Percentiles rank a stretch among this genome's conserved stretches.
phyloP scores from a whole-genome alignment of 2,329 filamentous ascomycete species.

The Ambrosiella cleistominuta region DNA sequence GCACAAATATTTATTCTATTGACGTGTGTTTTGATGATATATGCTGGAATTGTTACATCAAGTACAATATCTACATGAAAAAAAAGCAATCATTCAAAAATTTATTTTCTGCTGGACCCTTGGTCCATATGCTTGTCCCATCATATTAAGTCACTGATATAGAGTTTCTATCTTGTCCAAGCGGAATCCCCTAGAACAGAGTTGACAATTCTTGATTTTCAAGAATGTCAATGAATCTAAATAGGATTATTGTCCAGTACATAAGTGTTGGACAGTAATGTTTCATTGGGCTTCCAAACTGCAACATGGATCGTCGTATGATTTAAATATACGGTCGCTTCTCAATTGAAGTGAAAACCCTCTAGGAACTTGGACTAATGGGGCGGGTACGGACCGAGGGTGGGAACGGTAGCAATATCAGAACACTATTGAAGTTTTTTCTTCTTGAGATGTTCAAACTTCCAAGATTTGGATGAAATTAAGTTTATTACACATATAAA shows the following conservation, averaged over 20 bases:
- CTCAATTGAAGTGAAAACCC: background rate
- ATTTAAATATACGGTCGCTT: background rate
- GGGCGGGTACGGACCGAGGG: background rate
- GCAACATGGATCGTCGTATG: background rate
- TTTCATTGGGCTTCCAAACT: background rate
- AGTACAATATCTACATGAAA: too few relatives aligned
- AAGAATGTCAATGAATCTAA: background rate
- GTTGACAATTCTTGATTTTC: too few relatives aligned
- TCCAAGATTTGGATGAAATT: background rate
- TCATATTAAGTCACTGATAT: too few relatives aligned
- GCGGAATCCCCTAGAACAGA: too few relatives aligned
- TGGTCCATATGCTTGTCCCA: too few relatives aligned
- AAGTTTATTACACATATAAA: too few relatives aligned
- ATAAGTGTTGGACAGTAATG: background rate
- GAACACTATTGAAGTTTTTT: background rate
- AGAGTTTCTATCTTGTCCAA: too few relatives aligned
- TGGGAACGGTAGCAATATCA: background rate
- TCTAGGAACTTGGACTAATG: background rate
- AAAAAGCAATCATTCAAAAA: too few relatives aligned
- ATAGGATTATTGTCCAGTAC: background rate
- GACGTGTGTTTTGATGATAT: too few relatives aligned
- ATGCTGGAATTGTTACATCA: too few relatives aligned
- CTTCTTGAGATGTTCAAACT: background rate
- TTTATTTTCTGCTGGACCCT: too few relatives aligned
- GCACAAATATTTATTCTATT: too few relatives aligned